Percentiles rank a stretch among this genome's conserved stretches.
phyloP scores from a whole-genome alignment of 2,329 filamentous ascomycete species.

The Alternaria burnsii region DNA sequence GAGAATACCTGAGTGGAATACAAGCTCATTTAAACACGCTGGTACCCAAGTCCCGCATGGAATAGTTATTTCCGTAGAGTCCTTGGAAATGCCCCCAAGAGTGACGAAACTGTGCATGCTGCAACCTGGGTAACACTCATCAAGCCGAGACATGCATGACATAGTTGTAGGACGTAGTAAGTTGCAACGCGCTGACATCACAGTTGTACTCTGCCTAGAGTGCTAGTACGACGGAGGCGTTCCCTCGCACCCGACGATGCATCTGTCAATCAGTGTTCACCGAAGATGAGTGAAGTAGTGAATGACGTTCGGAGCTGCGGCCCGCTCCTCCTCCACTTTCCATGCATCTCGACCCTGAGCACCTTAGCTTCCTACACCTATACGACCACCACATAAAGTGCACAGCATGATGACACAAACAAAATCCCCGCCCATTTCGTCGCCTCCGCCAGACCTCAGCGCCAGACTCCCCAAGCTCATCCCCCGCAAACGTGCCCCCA shows the following conservation, averaged over 20 bases:
- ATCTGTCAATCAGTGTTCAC: not conserved
- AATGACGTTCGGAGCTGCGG: slow-evolving; percentile 3
- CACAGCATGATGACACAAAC: slow-evolving; percentile 25
- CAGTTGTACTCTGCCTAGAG: not conserved
- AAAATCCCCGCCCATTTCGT: slow-evolving; percentile 11
- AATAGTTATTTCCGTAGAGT: not conserved
- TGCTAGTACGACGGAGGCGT: not conserved
- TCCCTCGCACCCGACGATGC: not conserved
- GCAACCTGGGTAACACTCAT: not conserved
- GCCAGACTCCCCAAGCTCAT: slow-evolving; percentile 47
- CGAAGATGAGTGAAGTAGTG: not conserved
- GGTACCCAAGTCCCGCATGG: not conserved
- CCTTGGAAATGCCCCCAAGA: not conserved
- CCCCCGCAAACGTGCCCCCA: slow-evolving; percentile 42
- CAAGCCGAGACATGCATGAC: not conserved
- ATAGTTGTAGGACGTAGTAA: not conserved
- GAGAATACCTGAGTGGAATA: not conserved
- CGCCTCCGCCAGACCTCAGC: slow-evolving; percentile 35
- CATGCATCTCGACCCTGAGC: not conserved
- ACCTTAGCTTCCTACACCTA: not conserved
- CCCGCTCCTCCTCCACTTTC: slow-evolving; percentile 11
- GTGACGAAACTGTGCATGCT: not conserved
- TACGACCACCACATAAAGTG: slow-evolving; percentile 3
- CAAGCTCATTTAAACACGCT: not conserved
- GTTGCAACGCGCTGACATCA: not conserved